phyloP scores from a whole-genome alignment of 805 yeast genomes.

The Yarrowia divulgata region DNA sequence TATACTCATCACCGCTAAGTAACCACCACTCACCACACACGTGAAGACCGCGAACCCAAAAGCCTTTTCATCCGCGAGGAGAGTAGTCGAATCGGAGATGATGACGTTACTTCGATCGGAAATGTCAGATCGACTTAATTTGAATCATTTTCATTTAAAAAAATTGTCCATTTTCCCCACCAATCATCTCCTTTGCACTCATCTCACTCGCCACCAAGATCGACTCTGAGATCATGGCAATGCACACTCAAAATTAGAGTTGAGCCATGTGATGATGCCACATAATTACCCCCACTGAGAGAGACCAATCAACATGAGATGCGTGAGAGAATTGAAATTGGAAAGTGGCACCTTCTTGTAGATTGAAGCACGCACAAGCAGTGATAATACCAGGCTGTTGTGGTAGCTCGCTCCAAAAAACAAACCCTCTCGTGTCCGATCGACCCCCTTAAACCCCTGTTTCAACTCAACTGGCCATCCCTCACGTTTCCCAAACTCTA shows the following conservation, averaged over 20 bases:
- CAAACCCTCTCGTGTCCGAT: neutral
- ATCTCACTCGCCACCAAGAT: neutral
- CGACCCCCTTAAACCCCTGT: conserved; percentile 16
- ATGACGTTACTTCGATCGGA: no score
- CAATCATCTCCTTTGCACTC: no score
- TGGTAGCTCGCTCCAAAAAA: neutral
- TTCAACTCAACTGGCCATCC: conserved; percentile 1
- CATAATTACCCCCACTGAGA: neutral
- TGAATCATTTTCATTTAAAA: no score
- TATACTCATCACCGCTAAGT: neutral
- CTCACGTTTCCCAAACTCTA: conserved; percentile 2
- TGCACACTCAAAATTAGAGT: conserved; percentile 13
- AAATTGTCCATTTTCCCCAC: no score
- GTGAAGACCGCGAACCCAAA: conserved; percentile 2
- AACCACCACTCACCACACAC: conserved; percentile 3
- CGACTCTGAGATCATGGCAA: neutral
- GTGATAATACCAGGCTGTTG: neutral
- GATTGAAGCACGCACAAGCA: neutral
- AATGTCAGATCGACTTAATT: no score
- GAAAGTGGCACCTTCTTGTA: neutral
- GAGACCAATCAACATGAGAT: conserved; percentile 2
- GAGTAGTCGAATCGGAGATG: no score
- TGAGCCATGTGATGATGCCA: conserved; percentile 29
- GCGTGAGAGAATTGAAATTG: neutral
- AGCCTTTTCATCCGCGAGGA: neutral